Conservation (phyloP, 2,329 filamentous ascomycete species). For the Hymenoscyphus scutula region DNA sequence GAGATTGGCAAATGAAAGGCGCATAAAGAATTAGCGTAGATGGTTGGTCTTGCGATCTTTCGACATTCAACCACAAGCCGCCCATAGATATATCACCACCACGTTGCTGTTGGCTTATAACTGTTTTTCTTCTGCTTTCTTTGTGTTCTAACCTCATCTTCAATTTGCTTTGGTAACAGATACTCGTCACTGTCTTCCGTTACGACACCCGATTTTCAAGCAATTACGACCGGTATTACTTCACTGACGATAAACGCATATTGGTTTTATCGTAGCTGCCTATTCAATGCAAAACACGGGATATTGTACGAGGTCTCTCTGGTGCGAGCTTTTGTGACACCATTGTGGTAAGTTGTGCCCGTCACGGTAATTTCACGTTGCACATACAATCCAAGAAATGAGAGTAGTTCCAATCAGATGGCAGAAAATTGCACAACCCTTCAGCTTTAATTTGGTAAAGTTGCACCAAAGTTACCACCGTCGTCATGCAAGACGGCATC, state of each 20-base stretch:
- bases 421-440: neutral
- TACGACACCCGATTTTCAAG: too few relatives aligned
- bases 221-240: too few relatives aligned
- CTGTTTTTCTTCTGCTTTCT: neutral
- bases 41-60: neutral
- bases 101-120: neutral
- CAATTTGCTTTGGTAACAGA: too few relatives aligned
- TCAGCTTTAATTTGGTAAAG: neutral
- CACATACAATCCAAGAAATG: neutral
- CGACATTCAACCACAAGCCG: too few relatives aligned
- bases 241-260: too few relatives aligned
- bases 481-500: conserved; percentile 3
- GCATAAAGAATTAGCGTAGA: neutral
- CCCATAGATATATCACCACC: neutral
- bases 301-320: neutral
- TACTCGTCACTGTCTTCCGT: too few relatives aligned
- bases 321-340: neutral
- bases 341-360: neutral
- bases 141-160: too few relatives aligned
- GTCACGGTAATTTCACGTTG: neutral
- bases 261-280: too few relatives aligned
- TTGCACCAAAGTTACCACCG: neutral
- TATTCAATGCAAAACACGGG: too few relatives aligned
- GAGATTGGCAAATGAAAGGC: conserved; percentile 25
- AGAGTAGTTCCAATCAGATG: neutral